These are phyloP conservation scores for Coffea eugenioides DNA, from an alignment of 257 asterid genomes.

Conservation along the genomic window DNA sequence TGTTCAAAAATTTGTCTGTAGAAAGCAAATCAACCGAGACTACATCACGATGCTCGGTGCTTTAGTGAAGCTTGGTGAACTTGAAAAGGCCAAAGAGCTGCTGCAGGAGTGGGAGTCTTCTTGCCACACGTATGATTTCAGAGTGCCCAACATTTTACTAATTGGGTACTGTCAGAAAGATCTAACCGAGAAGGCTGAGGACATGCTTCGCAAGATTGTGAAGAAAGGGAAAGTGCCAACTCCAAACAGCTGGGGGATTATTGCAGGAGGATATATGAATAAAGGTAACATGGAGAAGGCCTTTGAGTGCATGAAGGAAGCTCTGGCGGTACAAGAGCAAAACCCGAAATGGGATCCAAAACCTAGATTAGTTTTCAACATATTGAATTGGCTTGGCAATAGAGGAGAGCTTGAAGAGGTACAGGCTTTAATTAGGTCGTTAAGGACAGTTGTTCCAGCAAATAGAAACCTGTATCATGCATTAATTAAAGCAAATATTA, in stretches of 20 bases:
- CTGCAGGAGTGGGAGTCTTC: conserved; percentile 53
- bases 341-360: conserved; percentile 54
- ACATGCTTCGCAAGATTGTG: conserved; percentile 35
- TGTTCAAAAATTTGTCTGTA: conserved; percentile 46
- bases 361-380: conserved; percentile 26
- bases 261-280: conserved; percentile 46
- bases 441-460: conserved; percentile 33
- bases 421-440: conserved; percentile 42
- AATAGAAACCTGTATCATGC: conserved; percentile 31
- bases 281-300: conserved; percentile 41
- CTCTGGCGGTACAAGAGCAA: conserved; percentile 40
- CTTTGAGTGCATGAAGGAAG: conserved; percentile 53
- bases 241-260: conserved; percentile 59
- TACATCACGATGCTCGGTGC: conserved; percentile 52
- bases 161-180: conserved; percentile 61
- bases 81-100: conserved; percentile 43
- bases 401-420: conserved; percentile 36
- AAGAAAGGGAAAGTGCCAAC: conserved; percentile 42
- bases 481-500: conserved; percentile 17
- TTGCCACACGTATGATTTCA: conserved; percentile 40
- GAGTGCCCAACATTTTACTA: conserved; percentile 53
- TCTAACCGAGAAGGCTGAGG: conserved; percentile 43
- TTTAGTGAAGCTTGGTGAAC: conserved; percentile 57
- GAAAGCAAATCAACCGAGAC: conserved; percentile 58
- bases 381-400: conserved; percentile 50